Base-by-base conservation (phyloP, 108 stramenopile genomes). In the Cyclotella cryptica region DNA sequence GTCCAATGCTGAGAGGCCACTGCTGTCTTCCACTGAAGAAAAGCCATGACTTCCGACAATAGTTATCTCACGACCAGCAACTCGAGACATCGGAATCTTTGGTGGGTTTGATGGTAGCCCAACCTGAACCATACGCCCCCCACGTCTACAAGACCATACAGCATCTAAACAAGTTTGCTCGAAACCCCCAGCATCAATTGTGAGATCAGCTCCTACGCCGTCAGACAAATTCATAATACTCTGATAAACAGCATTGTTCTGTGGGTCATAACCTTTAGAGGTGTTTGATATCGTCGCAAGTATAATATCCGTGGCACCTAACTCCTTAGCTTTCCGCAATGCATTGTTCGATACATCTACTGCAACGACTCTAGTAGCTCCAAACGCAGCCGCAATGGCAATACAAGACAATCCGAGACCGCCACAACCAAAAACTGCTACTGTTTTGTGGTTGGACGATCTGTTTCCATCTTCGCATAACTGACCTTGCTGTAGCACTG, bases 11-110 rank as follows among this genome's bases (percentile, higher is more conserved):
- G 67, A 68, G 27, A 68, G 3, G 4, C 51, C 67, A 15, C 69
- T 53, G 52, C 44, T 58, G 71, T 81, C 67, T 35, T 88, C 87
- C 19, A 61, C 66, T 19, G 93, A 86, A 43, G 84, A 73, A 81
- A 87, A 91, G 6, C 93, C 93, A 83, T 93, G 93, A 17, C 90
- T 91, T 0, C 93, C 93, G 12, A 89, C 58, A 49, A 93, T 83
- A 61, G 85, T 85, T 15, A 93, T 42, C 78, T 93, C 93, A 49
- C 71, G 72, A 12, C 86, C 93, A 27, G 88, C 93, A 10, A 91
- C 89, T 24, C 73, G 71, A n/a, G 84, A 81, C 93, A 93, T 91
- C n/a, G 90, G 90, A 11, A 93, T 76, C 8, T 70, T 47, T 3
- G 90, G 35, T 49, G 86, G 30, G 58, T 58, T 44, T 26, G 66